Conservation (phyloP, 2,329 filamentous ascomycete species). For the Fusarium transvaalense region DNA sequence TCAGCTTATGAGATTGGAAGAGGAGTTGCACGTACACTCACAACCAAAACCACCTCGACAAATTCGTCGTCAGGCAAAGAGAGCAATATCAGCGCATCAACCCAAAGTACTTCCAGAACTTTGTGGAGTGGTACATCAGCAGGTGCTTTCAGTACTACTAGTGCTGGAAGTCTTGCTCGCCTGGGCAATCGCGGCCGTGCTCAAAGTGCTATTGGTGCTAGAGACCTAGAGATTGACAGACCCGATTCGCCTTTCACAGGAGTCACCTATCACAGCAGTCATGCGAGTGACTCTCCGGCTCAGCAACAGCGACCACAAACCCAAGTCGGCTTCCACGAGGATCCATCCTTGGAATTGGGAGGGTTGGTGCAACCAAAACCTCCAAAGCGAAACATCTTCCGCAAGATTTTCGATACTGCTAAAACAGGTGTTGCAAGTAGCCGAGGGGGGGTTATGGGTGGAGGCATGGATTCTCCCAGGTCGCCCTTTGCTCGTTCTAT, state of each 20-base stretch:
- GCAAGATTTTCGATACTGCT: constrained; percentile 92
- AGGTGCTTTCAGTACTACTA: constrained; percentile 91
- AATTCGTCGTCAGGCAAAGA: constrained; percentile 80
- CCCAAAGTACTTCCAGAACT: constrained; percentile 83
- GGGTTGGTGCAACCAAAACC: constrained; percentile 81
- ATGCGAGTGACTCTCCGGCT: constrained; percentile 68
- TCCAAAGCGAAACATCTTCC: constrained; percentile 91
- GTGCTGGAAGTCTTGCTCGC: constrained; percentile 90
- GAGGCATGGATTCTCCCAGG: constrained; percentile 55
- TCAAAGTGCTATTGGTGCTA: constrained; percentile 73
- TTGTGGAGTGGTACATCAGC: constrained; percentile 96
- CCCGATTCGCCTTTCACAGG: constrained; percentile 78
- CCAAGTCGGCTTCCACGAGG: constrained; percentile 74
- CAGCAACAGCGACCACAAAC: constrained; percentile 73
- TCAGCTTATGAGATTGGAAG: constrained; percentile 83
- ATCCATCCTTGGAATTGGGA: constrained; percentile 77
- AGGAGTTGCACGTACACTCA: constrained; percentile 81
- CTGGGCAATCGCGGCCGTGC: constrained; percentile 73
- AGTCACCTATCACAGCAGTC: constrained; percentile 91
- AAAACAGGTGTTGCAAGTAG: constrained; percentile 94
- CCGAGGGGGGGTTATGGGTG: constrained; percentile 82
- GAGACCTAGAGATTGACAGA: constrained; percentile 67
- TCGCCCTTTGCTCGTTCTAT: constrained; percentile 59
- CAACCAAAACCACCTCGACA: constrained; percentile 87
- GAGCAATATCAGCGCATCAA: constrained; percentile 79